These are phyloP conservation scores for Penicillium sp. DNA, from an alignment of 2,329 filamentous ascomycete species.

Conservation along the genomic window DNA sequence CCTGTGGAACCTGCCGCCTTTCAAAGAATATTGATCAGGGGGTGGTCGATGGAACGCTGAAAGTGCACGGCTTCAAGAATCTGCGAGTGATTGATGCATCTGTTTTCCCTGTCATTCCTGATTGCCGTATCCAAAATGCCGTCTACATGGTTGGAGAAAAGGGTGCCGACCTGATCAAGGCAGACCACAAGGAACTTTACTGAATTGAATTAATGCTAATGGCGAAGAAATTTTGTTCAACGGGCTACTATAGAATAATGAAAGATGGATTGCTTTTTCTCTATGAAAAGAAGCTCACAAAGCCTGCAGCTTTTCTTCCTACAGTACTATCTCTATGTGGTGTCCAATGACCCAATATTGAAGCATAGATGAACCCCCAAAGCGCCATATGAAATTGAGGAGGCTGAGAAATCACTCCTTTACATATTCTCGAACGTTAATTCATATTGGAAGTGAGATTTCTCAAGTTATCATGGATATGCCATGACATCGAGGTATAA, in stretches of 20 bases:
- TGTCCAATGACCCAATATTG: too few species aligned
- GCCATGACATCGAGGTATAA: background rate
- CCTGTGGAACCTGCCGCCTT: conserved; percentile 56
- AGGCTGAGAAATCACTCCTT: too few species aligned
- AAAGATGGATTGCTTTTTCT: too few species aligned
- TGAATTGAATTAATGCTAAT: background rate
- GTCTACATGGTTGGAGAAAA: conserved; percentile 40
- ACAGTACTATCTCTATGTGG: too few species aligned
- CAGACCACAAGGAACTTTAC: background rate
- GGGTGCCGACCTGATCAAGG: background rate
- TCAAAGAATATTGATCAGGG: conserved; percentile 51
- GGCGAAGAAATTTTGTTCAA: too few species aligned
- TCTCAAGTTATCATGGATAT: background rate
- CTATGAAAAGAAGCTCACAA: too few species aligned
- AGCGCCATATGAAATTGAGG: too few species aligned
- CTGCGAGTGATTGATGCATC: conserved; percentile 57
- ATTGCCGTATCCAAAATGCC: conserved; percentile 58
- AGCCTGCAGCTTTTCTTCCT: too few species aligned
- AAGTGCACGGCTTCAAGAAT: conserved; percentile 53
- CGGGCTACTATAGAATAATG: too few species aligned
- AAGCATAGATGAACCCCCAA: too few species aligned
- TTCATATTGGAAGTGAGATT: too few species aligned
- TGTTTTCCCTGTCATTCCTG: conserved; percentile 53
- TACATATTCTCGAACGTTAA: too few species aligned
- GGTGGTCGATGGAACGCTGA: conserved; percentile 52